A percentile compares a stretch with the other conserved stretches of the same genome.
Evolutionary conservation across 2,329 filamentous ascomycete species (phyloP).

Genomic region (Geosmithia flava): DNA sequence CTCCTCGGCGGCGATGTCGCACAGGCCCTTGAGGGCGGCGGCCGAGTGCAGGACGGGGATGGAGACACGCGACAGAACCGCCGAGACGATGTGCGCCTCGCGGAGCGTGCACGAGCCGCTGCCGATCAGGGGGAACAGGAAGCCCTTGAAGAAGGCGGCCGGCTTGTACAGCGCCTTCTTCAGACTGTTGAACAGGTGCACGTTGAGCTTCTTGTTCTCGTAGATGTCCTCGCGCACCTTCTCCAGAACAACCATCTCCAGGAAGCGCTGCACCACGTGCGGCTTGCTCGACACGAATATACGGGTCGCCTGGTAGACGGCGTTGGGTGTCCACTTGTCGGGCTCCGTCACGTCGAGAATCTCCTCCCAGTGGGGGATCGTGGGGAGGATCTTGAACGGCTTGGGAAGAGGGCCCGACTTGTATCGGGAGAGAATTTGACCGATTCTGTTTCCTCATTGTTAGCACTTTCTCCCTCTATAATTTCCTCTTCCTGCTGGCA

Average conservation of each 20-base stretch:
- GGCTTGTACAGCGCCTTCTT: slow-evolving; percentile 93
- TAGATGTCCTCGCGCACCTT: slow-evolving; percentile 88
- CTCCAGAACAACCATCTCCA: slow-evolving; percentile 77
- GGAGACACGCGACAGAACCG: slow-evolving; percentile 71
- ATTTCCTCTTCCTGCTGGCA: not conserved
- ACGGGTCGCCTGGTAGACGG: slow-evolving; percentile 77
- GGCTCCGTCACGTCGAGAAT: slow-evolving; percentile 77
- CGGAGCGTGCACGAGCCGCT: slow-evolving; percentile 82
- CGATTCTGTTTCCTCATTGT: slow-evolving; percentile 43
- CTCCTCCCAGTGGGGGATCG: slow-evolving; percentile 81
- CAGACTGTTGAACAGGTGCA: slow-evolving; percentile 84
- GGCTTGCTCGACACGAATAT: slow-evolving; percentile 86
- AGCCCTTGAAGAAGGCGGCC: slow-evolving; percentile 90
- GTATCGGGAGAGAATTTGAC: slow-evolving; percentile 79
- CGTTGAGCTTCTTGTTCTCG: slow-evolving; percentile 88
- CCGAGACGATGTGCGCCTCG: slow-evolving; percentile 84
- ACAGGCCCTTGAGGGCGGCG: slow-evolving; percentile 80
- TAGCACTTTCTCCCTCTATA: not conserved
- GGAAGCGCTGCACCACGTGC: slow-evolving; percentile 67
- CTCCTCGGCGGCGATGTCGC: slow-evolving; percentile 88
- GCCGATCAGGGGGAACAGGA: slow-evolving; percentile 80
- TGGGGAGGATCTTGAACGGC: slow-evolving; percentile 92
- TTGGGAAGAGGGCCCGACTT: slow-evolving; percentile 96
- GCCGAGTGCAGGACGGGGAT: slow-evolving; percentile 89
- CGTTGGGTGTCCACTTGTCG: slow-evolving; percentile 59